phyloP scores from a whole-genome alignment of 2,329 filamentous ascomycete species.

The Fusarium irregulare region DNA sequence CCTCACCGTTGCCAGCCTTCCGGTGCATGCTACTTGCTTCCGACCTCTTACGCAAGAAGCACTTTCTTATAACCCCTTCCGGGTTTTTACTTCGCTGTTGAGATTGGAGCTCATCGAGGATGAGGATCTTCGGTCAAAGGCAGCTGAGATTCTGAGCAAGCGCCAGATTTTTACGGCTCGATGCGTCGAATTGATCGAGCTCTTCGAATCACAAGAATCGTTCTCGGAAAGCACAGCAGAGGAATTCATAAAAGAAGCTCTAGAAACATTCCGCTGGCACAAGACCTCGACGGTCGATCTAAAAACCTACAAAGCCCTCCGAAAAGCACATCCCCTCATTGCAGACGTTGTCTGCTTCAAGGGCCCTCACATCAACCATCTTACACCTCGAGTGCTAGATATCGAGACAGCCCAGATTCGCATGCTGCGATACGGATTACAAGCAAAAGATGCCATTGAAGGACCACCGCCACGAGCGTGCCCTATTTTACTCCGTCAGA shows the following conservation, averaged over 20 bases:
- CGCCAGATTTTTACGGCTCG: slow-evolving; percentile 57
- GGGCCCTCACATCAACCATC: slow-evolving; percentile 64
- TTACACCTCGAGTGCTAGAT: slow-evolving; percentile 63
- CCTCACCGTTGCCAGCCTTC: slow-evolving; percentile 58
- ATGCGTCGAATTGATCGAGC: slow-evolving; percentile 52
- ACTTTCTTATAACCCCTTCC: slow-evolving; percentile 52
- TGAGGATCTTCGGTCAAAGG: slow-evolving; percentile 48
- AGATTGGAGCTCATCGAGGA: slow-evolving; percentile 56
- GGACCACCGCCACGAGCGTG: slow-evolving; percentile 59
- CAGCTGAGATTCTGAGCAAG: slow-evolving; percentile 49
- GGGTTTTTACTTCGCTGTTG: slow-evolving; percentile 53
- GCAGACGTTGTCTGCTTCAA: slow-evolving; percentile 59
- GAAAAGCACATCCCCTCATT: slow-evolving; percentile 58
- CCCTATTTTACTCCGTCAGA: slow-evolving; percentile 63
- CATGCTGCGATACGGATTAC: slow-evolving; percentile 57
- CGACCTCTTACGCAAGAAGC: slow-evolving; percentile 53
- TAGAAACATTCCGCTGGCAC: slow-evolving; percentile 62
- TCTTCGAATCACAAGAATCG: slow-evolving; percentile 47
- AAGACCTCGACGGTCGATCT: slow-evolving; percentile 53
- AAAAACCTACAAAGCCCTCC: slow-evolving; percentile 56
- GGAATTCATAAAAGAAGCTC: slow-evolving; percentile 56
- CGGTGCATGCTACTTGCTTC: slow-evolving; percentile 65
- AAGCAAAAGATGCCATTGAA: slow-evolving; percentile 62
- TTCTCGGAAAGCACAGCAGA: slow-evolving; percentile 49
- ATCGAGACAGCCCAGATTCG: slow-evolving; percentile 57